A percentile compares a stretch with the other conserved stretches of the same genome.
phyloP scores from a whole-genome alignment of 2,329 filamentous ascomycete species.

The Ceratocystis ficicola region DNA sequence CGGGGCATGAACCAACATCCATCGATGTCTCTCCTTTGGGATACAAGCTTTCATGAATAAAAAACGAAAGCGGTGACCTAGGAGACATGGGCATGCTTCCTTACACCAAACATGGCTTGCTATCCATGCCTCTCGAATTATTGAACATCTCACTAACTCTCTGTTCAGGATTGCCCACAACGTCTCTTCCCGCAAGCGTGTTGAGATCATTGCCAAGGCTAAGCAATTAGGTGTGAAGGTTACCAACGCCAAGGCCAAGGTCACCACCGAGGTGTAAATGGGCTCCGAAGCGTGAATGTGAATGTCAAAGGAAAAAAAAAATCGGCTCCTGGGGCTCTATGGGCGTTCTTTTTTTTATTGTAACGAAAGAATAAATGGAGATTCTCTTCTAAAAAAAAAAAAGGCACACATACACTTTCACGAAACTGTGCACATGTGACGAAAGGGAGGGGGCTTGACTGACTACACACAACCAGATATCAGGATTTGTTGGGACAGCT shows the following conservation, averaged over 20 bases:
- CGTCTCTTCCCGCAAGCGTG: constrained; percentile 96
- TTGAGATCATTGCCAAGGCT: constrained; percentile 93
- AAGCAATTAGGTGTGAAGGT: constrained; percentile 99
- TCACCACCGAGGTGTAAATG: constrained; percentile 79
- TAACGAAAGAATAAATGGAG: constrained; percentile 22
- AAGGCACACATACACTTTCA: constrained; percentile 22
- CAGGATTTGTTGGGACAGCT: too few relatives aligned
- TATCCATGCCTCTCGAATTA: background rate
- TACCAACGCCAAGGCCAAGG: constrained; percentile 97
- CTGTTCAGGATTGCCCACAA: constrained; percentile 80
- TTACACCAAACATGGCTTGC: background rate
- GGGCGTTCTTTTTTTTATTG: constrained; percentile 23
- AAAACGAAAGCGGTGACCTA: background rate
- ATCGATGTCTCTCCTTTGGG: background rate
- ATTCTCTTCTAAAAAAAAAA: constrained; percentile 21
- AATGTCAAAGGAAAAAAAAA: constrained; percentile 22
- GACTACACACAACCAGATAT: background rate
- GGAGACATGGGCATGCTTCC: background rate
- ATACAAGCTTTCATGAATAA: background rate
- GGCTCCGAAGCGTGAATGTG: constrained; percentile 19
- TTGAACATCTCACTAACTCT: constrained; percentile 29
- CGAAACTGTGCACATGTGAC: background rate
- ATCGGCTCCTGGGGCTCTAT: constrained; percentile 22
- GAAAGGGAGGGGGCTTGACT: background rate
- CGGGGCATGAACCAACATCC: background rate